Conservation (phyloP, 148 eudicot genomes). For the Rhododendron ferrugineum region DNA sequence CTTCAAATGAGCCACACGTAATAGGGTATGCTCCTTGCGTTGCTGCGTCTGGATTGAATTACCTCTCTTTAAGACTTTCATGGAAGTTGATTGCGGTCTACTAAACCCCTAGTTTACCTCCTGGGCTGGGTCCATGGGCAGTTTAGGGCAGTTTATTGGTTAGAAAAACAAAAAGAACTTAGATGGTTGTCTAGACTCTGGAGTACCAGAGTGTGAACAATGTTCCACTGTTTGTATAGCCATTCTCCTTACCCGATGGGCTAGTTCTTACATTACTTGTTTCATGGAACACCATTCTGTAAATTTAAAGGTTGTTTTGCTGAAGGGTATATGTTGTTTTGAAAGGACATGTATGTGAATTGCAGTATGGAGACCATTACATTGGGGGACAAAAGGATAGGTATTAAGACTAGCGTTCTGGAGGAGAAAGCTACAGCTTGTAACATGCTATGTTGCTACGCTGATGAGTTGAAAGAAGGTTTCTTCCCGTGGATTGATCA, state of each 20-base stretch:
- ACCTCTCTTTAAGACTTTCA: background rate
- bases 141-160: background rate
- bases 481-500: constrained; percentile 99
- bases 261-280: background rate
- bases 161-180: background rate
- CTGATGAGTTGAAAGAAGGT: constrained; percentile 97
- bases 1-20: background rate
- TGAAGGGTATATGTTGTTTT: constrained; percentile 1
- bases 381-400: constrained; percentile 95
- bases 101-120: background rate
- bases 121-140: background rate
- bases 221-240: background rate
- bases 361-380: constrained; percentile 98
- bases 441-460: constrained; percentile 97
- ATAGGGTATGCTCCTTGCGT: background rate
- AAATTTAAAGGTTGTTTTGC: background rate
- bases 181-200: background rate
- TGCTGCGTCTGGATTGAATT: background rate
- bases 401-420: constrained; percentile 91
- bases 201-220: background rate
- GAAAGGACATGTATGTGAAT: constrained; percentile 8
- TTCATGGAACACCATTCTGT: background rate
- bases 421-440: constrained; percentile 99
- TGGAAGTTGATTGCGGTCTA: background rate
- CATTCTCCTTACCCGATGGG: background rate